Evolutionary conservation across 2,329 filamentous ascomycete genomes (phyloP).

Genomic region (Teratosphaeriaceae sp.): DNA sequence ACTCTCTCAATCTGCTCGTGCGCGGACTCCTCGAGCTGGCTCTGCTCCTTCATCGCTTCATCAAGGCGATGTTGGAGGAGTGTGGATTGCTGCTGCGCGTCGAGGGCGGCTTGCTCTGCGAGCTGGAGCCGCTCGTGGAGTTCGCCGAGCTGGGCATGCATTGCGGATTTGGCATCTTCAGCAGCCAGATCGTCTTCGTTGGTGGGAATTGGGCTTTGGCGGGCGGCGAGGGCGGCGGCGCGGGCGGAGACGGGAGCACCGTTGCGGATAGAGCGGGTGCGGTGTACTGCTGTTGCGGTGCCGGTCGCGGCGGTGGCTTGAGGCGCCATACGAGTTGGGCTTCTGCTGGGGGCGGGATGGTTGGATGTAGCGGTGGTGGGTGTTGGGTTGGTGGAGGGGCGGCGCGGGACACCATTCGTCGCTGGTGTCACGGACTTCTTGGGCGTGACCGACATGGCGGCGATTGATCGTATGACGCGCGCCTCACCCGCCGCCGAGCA

Average conservation of each 20-base stretch:
- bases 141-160: slow-evolving; percentile 72
- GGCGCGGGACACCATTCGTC: background rate
- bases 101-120: slow-evolving; percentile 71
- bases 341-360: slow-evolving; percentile 7
- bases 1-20: slow-evolving; percentile 83
- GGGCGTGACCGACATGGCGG: slow-evolving; percentile 2
- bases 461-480: too few relatives aligned
- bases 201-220: slow-evolving; percentile 48
- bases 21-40: slow-evolving; percentile 76
- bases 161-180: slow-evolving; percentile 66
- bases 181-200: slow-evolving; percentile 26
- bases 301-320: slow-evolving; percentile 8
- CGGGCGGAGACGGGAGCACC: slow-evolving; percentile 66
- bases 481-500: too few relatives aligned
- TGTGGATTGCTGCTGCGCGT: slow-evolving; percentile 66
- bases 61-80: slow-evolving; percentile 81
- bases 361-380: background rate
- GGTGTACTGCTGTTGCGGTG: slow-evolving; percentile 18
- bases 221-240: slow-evolving; percentile 51
- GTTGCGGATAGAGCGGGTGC: slow-evolving; percentile 56
- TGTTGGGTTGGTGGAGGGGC: slow-evolving; percentile 3
- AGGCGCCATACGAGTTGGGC: slow-evolving; percentile 18
- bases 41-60: slow-evolving; percentile 75
- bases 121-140: slow-evolving; percentile 75
- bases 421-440: slow-evolving; percentile 3